Percentiles rank a stretch among this genome's conserved stretches.
These are phyloP conservation scores for Choiromyces venosus DNA, from an alignment of 495 filamentous ascomycete genomes.

Conservation along the genomic window DNA sequence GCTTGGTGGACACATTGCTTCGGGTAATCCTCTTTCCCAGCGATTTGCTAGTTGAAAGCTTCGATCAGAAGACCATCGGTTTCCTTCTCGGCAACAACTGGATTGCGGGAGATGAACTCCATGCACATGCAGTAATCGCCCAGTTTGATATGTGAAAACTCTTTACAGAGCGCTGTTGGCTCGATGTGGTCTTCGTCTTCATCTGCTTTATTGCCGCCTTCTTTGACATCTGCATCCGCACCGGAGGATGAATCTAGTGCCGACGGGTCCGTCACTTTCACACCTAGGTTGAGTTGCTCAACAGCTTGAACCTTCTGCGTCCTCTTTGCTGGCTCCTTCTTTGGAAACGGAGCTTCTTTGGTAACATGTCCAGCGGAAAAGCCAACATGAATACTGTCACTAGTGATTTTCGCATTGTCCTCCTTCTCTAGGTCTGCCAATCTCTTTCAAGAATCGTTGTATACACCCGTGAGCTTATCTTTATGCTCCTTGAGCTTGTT, in stretches of 20 bases:
- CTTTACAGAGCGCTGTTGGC: slow-evolving; percentile 64
- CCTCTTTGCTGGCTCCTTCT: no score
- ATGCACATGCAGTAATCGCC: slow-evolving; percentile 68
- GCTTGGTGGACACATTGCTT: slow-evolving; percentile 91
- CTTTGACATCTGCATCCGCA: slow-evolving; percentile 56
- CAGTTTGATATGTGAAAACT: slow-evolving; percentile 71
- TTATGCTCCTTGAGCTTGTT: no score
- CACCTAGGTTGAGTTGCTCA: slow-evolving; percentile 70
- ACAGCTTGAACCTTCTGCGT: no score
- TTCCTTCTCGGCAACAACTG: no score
- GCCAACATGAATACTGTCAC: slow-evolving; percentile 82
- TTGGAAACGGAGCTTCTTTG: no score
- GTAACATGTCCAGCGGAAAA: no score
- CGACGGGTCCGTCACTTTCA: slow-evolving; percentile 8
- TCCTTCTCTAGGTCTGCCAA: no score
- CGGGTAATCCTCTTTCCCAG: slow-evolving; percentile 66
- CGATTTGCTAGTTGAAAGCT: slow-evolving; percentile 79
- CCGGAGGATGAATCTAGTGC: slow-evolving; percentile 49
- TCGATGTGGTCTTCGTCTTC: slow-evolving; percentile 68
- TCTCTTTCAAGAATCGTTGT: no score
- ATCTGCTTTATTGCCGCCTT: slow-evolving; percentile 49
- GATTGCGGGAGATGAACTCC: no score
- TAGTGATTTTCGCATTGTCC: slow-evolving; percentile 88
- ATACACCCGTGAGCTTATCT: no score
- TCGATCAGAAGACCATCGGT: no score